phyloP scores from a whole-genome alignment of 2,329 filamentous ascomycete species.

The Ramularia endophylla region DNA sequence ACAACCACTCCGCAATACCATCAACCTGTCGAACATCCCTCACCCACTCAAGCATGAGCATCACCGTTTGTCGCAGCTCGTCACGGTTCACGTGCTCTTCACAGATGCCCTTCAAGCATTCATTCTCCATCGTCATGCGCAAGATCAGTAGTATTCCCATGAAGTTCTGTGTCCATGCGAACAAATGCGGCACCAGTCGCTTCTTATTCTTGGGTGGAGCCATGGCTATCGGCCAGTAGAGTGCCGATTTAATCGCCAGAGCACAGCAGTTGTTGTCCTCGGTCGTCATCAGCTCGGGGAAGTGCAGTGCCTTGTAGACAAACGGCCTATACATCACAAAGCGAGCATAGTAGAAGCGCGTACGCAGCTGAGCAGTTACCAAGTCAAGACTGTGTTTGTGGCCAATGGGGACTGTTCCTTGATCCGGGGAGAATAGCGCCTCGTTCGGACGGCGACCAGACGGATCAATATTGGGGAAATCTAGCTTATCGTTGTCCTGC shows the following conservation, averaged over 20 bases:
- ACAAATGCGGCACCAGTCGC: slow-evolving; percentile 52
- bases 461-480: slow-evolving; percentile 33
- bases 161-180: slow-evolving; percentile 59
- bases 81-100: slow-evolving; percentile 41
- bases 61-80: slow-evolving; percentile 48
- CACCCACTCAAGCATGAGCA: slow-evolving; percentile 55
- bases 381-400: slow-evolving; percentile 52
- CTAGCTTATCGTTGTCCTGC: slow-evolving; percentile 48
- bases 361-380: slow-evolving; percentile 52
- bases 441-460: slow-evolving; percentile 22
- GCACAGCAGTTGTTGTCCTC: slow-evolving; percentile 53
- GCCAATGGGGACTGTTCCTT: slow-evolving; percentile 39
- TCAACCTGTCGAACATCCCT: slow-evolving; percentile 52
- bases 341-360: slow-evolving; percentile 54
- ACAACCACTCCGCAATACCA: slow-evolving; percentile 51
- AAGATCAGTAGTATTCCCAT: slow-evolving; percentile 54
- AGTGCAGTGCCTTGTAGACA: slow-evolving; percentile 55
- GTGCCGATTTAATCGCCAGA: slow-evolving; percentile 51
- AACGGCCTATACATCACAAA: slow-evolving; percentile 55
- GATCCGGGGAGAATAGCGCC: slow-evolving; percentile 44
- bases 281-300: slow-evolving; percentile 47
- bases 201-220: slow-evolving; percentile 53
- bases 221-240: slow-evolving; percentile 56
- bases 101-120: slow-evolving; percentile 47
- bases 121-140: slow-evolving; percentile 49